Percentiles rank a stretch among this genome's conserved stretches.
These are phyloP conservation scores for Trichoderma sp. DNA, from an alignment of 2,329 filamentous ascomycete genomes.

Conservation along the genomic window DNA sequence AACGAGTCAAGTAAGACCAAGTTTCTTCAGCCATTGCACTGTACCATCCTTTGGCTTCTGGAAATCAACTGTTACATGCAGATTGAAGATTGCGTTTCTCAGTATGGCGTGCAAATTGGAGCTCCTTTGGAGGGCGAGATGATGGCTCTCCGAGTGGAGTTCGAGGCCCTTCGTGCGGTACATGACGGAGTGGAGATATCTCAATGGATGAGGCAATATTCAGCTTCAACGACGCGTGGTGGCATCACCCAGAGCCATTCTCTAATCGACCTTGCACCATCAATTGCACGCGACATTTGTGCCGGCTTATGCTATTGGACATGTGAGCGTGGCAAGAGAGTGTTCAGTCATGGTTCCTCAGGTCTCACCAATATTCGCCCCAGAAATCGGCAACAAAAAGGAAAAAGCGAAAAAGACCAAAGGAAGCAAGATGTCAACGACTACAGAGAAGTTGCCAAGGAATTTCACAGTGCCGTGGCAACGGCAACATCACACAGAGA, in stretches of 20 bases:
- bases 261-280: constrained; percentile 1
- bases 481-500: constrained; percentile 11
- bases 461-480: neutral
- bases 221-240: neutral
- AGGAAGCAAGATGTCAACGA: neutral
- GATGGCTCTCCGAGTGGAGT: neutral
- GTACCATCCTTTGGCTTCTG: neutral
- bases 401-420: neutral
- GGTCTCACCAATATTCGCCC: neutral
- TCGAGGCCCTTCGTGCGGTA: neutral
- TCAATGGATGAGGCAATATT: neutral
- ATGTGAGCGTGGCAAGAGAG: neutral
- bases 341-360: neutral
- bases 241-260: neutral
- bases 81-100: constrained; percentile 1
- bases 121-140: neutral
- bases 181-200: neutral
- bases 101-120: neutral
- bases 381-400: neutral
- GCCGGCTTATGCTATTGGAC: constrained; percentile 1
- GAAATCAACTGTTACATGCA: constrained; percentile 12
- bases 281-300: neutral
- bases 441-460: neutral
- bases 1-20: neutral
- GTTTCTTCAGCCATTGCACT: neutral